Conservation (phyloP, 306 rosid genomes). For the Macrotyloma uniflorum region DNA sequence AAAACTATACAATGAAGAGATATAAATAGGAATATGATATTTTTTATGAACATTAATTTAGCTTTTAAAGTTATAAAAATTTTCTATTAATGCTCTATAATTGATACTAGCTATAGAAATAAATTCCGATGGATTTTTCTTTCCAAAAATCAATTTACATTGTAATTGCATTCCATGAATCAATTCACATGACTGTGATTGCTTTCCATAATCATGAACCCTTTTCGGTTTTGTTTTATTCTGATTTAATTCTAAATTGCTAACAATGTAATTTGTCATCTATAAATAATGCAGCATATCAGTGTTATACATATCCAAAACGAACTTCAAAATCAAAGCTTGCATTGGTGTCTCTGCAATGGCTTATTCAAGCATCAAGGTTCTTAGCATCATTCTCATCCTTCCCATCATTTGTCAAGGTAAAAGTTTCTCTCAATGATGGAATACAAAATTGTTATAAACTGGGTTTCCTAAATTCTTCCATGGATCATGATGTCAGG, state of each 20-base stretch:
- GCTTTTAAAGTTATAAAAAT: no score
- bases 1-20: no score
- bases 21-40: no score
- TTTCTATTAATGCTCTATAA: no score
- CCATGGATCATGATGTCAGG: slow-evolving; percentile 32
- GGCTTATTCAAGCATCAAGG: neutral
- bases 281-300: neutral
- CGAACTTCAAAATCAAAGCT: neutral
- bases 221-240: neutral
- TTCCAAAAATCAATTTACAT: no score
- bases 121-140: no score
- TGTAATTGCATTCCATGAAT: no score
- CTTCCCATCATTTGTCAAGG: slow-evolving; percentile 30
- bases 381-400: neutral
- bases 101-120: no score
- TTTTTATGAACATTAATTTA: no score
- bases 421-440: neutral
- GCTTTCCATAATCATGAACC: neutral
- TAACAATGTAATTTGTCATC: neutral
- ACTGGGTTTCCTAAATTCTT: neutral
- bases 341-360: neutral
- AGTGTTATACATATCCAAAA: neutral
- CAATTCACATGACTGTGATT: neutral
- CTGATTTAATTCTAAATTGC: neutral
- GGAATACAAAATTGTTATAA: neutral